These are phyloP conservation scores for Clohesyomyces aquaticus DNA, from an alignment of 495 filamentous ascomycete genomes.

Conservation along the genomic window DNA sequence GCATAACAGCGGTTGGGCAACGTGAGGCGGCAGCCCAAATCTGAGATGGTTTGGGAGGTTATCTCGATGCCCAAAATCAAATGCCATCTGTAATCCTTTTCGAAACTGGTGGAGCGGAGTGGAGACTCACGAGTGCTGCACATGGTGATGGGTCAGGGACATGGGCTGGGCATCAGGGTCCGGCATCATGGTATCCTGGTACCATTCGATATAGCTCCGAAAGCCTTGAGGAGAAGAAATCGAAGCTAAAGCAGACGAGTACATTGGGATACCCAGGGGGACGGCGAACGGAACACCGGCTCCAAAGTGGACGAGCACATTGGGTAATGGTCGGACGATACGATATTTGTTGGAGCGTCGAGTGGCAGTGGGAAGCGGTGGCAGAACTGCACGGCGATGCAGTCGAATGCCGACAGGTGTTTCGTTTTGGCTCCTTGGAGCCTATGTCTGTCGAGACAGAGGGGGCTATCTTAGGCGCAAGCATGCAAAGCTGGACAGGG, in stretches of 20 bases:
- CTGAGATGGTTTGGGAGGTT: conserved; percentile 3
- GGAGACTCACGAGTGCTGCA: conserved; percentile 15
- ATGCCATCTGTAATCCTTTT: neutral
- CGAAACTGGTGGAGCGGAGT: conserved; percentile 29
- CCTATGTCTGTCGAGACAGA: conserved; percentile 15
- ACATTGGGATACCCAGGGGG: neutral
- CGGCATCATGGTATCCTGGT: conserved; percentile 14
- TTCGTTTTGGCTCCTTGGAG: conserved; percentile 4
- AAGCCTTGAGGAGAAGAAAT: conserved; percentile 8
- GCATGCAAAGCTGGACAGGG: conserved; percentile 26
- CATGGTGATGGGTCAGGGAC: conserved; percentile 30
- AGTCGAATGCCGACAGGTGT: conserved; percentile 7
- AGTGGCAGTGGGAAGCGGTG: conserved; percentile 1
- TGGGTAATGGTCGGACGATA: conserved; percentile 21
- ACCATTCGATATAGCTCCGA: neutral
- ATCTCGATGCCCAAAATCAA: conserved; percentile 35
- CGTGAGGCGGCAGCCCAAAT: conserved; percentile 32
- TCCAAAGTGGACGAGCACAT: conserved; percentile 6
- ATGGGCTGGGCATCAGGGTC: conserved; percentile 10
- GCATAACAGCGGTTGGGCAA: conserved; percentile 39
- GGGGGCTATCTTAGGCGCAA: conserved; percentile 15
- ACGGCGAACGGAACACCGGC: neutral
- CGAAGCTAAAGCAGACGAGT: too few relatives aligned
- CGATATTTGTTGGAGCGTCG: conserved; percentile 7
- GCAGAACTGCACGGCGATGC: conserved; percentile 14